Percentiles rank a stretch among this genome's conserved stretches.
phyloP scores from a whole-genome alignment of 2,329 filamentous ascomycete species.

The Penicillium nordicum region DNA sequence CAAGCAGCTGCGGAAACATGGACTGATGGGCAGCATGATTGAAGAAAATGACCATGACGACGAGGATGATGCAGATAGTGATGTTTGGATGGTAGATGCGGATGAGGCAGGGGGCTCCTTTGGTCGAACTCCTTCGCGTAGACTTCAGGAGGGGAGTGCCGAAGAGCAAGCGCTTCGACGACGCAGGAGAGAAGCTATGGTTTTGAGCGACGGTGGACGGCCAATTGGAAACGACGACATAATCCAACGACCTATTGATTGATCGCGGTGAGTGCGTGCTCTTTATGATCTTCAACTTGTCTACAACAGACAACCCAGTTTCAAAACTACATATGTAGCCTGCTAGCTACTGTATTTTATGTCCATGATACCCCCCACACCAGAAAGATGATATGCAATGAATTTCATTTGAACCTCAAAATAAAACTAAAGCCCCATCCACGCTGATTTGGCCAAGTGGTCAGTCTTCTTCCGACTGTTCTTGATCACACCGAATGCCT shows the following conservation, averaged over 20 bases:
- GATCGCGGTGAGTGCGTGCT: not conserved
- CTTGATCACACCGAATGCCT: slow-evolving; percentile 82
- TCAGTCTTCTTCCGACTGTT: slow-evolving; percentile 87
- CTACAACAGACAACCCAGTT: not conserved
- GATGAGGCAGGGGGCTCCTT: slow-evolving; percentile 48
- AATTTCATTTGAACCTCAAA: slow-evolving; percentile 4
- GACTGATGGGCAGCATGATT: slow-evolving; percentile 43
- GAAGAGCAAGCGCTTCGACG: slow-evolving; percentile 69
- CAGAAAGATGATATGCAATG: slow-evolving; percentile 13
- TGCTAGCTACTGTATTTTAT: slow-evolving; percentile 13
- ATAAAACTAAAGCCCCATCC: slow-evolving; percentile 59
- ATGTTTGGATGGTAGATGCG: slow-evolving; percentile 53
- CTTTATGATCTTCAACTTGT: not conserved
- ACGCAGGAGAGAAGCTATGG: slow-evolving; percentile 81
- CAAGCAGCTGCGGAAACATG: slow-evolving; percentile 42
- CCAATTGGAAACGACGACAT: slow-evolving; percentile 74
- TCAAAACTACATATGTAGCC: not conserved
- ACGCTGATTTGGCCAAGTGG: slow-evolving; percentile 78
- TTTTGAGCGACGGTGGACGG: slow-evolving; percentile 79
- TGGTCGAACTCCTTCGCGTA: slow-evolving; percentile 29
- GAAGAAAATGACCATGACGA: slow-evolving; percentile 49
- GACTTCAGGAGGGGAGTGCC: slow-evolving; percentile 32
- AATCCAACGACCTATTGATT: slow-evolving; percentile 57
- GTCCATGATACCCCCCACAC: slow-evolving; percentile 34
- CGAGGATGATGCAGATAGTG: slow-evolving; percentile 49